Base-by-base conservation (phyloP, 352 stramenopile genomes). In the Phytophthora sp. region DNA sequence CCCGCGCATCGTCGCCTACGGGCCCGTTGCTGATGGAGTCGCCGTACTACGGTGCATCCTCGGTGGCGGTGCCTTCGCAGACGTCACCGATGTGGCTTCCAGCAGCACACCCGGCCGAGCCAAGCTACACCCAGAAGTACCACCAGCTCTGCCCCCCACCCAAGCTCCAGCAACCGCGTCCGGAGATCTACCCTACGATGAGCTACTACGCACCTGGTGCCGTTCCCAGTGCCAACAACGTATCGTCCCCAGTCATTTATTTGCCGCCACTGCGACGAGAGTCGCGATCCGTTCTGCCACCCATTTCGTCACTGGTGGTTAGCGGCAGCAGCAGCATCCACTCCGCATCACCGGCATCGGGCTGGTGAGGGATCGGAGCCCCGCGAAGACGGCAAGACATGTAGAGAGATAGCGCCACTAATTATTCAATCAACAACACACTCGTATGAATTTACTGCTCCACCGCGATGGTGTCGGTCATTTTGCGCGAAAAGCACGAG, bases 301-400 rank as follows among this genome's bases (percentile, higher is more conserved):
- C 78, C 10, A 82, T 87, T 66, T 81, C 78, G 49, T 87, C 78
- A n/a, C 57, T 87, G 0, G 71, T 83, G 18, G 45, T 37, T 13
- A 43, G 26, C 15, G 49, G 53, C 15, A 58, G 48, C 39, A 71
- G 39, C 23, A 48, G 15, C 23, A 56, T 41, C 18, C 50, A 28
- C 54, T 68, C 26, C 8, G 35, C 44, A 9, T 45, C 23, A 30
- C 21, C 31, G 7, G 24, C 39, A 8, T 38, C 53, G n/a, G 65
- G 21, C 9, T 73, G 64, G 64, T 69, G 34, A 57, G 43, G 4
- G 20, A 23, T 18, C 20, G 9, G 41, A 20, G 12, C 10, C n/a
- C 32, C 18, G 24, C 6, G 26, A 52, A 20, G 24, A 53, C 21
- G 4, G 18, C 13, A 55, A 52, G 23, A 46, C 37, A 65, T 51